Conservation (phyloP, 1,139 yeast species). For the Saccharomyces hybrid region DNA sequence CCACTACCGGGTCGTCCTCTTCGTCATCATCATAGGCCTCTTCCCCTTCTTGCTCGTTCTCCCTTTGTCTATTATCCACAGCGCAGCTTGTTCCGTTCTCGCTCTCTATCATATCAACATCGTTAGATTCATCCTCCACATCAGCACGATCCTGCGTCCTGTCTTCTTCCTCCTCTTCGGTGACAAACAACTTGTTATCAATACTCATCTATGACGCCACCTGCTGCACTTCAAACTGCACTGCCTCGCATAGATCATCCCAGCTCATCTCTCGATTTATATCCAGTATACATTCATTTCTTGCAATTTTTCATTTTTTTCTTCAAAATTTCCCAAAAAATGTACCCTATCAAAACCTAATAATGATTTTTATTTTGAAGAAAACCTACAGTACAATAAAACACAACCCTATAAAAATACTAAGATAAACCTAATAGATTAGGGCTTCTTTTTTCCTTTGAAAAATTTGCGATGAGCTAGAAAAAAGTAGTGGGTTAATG, state of each 20-base stretch:
- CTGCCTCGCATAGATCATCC: background rate
- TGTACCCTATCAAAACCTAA: background rate
- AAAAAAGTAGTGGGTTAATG: background rate
- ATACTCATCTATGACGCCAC: constrained; percentile 2
- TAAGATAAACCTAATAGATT: background rate
- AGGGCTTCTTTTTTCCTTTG: background rate
- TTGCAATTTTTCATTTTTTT: background rate
- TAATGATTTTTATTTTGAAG: background rate
- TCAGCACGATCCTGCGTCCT: constrained; percentile 1
- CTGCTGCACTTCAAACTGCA: background rate
- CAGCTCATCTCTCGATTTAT: background rate
- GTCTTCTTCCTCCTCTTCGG: constrained; percentile 22
- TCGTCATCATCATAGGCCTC: constrained; percentile 16
- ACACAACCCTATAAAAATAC: background rate
- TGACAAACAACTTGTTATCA: constrained; percentile 20
- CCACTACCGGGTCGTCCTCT: constrained; percentile 69
- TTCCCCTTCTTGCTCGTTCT: constrained; percentile 8
- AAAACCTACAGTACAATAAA: background rate
- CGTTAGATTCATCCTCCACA: background rate
- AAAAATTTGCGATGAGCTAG: background rate
- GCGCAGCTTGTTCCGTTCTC: constrained; percentile 6
- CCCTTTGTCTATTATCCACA: constrained; percentile 1
- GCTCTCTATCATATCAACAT: background rate
- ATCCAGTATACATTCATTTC: background rate
- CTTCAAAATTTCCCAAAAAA: background rate